Evolutionary conservation across 1,284 basidiomycete species (phyloP).

Genomic region (Porogramme epimiltina): DNA sequence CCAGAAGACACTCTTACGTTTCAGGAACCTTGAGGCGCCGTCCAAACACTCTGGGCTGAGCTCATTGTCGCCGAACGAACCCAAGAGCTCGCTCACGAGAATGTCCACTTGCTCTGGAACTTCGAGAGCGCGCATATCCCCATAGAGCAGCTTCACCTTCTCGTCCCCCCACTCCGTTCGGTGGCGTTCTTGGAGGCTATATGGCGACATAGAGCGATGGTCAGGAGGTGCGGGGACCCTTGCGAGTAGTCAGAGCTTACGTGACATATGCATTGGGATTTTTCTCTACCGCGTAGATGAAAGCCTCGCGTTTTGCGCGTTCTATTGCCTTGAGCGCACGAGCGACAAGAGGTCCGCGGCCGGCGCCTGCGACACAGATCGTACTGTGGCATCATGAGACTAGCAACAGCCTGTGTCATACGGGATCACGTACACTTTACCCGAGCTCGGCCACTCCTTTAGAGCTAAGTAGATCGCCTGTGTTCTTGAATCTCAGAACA

Average conservation of each 20-base stretch:
- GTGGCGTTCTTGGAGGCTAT: constrained; percentile 81
- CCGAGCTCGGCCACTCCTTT: constrained; percentile 61
- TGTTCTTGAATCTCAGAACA: background rate
- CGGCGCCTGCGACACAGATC: constrained; percentile 93
- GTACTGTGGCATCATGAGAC: constrained; percentile 47
- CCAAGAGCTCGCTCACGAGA: constrained; percentile 93
- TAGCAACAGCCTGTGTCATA: background rate
- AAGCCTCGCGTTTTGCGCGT: constrained; percentile 65
- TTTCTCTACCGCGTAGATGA: constrained; percentile 93
- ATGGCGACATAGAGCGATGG: background rate
- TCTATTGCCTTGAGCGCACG: constrained; percentile 82
- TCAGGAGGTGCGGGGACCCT: no score
- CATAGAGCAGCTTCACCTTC: constrained; percentile 81
- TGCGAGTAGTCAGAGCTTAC: constrained; percentile 47
- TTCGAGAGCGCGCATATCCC: constrained; percentile 89
- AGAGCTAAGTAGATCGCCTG: constrained; percentile 86
- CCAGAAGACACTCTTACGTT: constrained; percentile 56
- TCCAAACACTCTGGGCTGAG: constrained; percentile 97
- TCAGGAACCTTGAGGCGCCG: constrained; percentile 90
- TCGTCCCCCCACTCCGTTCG: constrained; percentile 79
- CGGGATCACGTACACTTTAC: constrained; percentile 52
- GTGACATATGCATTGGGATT: constrained; percentile 94
- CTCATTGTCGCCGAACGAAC: constrained; percentile 99
- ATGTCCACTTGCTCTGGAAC: constrained; percentile 90
- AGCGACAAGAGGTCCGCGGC: constrained; percentile 92